Evolutionary conservation across 192 early-diverging fungal species (phyloP), one percentile per base, ranked within the genome.

Genomic region (Umbelopsis isabellina): DNA sequence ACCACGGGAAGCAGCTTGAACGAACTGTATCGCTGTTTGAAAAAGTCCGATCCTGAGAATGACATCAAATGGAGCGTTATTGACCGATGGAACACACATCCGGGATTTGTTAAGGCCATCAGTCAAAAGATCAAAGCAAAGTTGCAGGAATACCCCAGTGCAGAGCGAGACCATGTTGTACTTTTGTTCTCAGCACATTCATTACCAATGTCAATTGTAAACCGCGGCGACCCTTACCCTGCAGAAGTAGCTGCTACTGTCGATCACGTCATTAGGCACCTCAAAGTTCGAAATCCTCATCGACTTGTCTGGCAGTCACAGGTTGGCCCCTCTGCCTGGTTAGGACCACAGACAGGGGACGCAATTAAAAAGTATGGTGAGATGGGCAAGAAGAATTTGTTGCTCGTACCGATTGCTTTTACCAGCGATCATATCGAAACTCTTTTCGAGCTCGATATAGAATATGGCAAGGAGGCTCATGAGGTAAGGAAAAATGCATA

Each of bases 391-490:
- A 94, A 90, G 46, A 89, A 97, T 74, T 71, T 96, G 25, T 80
- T 97, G 18, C 75, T 96, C 37, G 91, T 99, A 3, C 97, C 97
- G 1, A 91, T 99, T 75, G 95, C 97, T 1, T 99, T 99, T 64
- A 96, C 95, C 2, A 93, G 91, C 27, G 97, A 99, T 74, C 97
- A 99, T 75, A 92, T 99, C 50, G 97, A 99, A 76, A 99, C 97
- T 3, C 77, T 99, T 65, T 99, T 89, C 86, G 97, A 99, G 86
- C 83, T 99, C 55, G 97, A 99, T 79, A 72, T 94, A 20, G 97
- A 98, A 72, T 98, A 97, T 72, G 93, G 91, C 3, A 81, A 94
- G 41, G 83, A 94, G 35, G 97, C 95, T 6, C 69, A 89, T 46
- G 87, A 95, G 83, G 88, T 92, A 80, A 20, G 67, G 21, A 27